Evolutionary conservation across 495 filamentous ascomycete species (phyloP), one percentile per base, ranked within the genome.

Genomic region (Hypoxylon fuscum): DNA sequence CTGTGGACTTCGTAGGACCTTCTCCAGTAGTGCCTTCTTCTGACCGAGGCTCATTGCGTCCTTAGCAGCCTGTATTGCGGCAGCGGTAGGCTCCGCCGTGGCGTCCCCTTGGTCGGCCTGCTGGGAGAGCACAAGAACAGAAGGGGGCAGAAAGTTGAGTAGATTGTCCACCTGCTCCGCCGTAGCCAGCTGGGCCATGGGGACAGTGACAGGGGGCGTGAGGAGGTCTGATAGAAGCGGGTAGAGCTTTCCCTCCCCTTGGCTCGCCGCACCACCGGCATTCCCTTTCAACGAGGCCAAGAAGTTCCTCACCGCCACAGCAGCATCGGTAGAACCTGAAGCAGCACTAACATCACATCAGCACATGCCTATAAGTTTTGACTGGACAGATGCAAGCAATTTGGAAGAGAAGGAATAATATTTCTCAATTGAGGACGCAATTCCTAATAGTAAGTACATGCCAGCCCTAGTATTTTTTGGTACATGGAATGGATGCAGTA

Each of bases 161-260:
- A 97, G 82, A 47, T 84, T 80, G 74, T 97, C 87, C 43, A 96
- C 79, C 40, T 87, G 82, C 41, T 82, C 70, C 31, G 81, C 77
- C 22, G 86, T 76, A 35, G 90, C 85, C 20, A 81, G 74, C n/a
- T 90, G 86, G 37, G 96, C 79, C 67, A 90, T 84, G 9, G 90
- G 87, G 8, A 96, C 78, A 0, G 94, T 97, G 37, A 83, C 86
- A 21, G 87, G 77, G 1, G 92, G 77, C 23, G 89, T 81, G 35
- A 98, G 85, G 11, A 98, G 86, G 66, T 98, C 94, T 62, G 88
- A 87, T 27, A 98, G 86, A 25, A 93, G 90, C 23, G 93, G 93
- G 71, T 88, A 96, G 5, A 86, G 77, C 57, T 88, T 86, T 32
- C 86, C 87, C 37, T 77, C 64, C 49, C 77, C 74, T 52, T 71